A percentile compares a stretch with the other conserved stretches of the same genome.
Conservation (phyloP, 75 land plant genomes). For the Cryptomeria japonica region DNA sequence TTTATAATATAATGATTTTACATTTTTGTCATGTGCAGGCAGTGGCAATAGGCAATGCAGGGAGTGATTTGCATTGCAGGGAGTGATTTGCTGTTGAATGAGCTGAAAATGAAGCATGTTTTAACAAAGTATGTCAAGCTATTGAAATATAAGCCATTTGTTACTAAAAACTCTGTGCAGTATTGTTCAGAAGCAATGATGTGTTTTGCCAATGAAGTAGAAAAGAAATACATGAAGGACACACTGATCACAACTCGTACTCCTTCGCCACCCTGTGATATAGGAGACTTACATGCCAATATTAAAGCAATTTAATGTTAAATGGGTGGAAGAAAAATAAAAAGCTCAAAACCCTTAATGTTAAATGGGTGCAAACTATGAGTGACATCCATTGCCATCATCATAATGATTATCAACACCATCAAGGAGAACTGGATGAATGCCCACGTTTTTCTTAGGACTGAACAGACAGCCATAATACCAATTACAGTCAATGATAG, state of each 20-base stretch:
- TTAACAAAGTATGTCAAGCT: constrained; percentile 30
- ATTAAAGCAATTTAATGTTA: too few relatives aligned
- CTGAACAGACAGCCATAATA: constrained; percentile 1
- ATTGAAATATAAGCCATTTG: constrained; percentile 23
- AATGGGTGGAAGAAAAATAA: too few relatives aligned
- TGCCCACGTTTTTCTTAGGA: background rate
- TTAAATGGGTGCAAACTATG: too few relatives aligned
- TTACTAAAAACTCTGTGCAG: constrained; percentile 1
- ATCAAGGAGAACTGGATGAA: background rate
- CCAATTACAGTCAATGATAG: background rate
- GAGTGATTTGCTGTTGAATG: constrained; percentile 16
- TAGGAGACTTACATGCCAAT: too few relatives aligned
- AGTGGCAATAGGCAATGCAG: constrained; percentile 27
- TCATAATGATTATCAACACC: background rate
- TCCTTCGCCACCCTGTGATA: too few relatives aligned
- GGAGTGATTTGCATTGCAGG: too few relatives aligned
- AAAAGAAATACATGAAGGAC: constrained; percentile 16
- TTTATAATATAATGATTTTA: too few relatives aligned
- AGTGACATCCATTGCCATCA: background rate
- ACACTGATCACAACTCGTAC: too few relatives aligned
- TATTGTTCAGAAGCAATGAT: constrained; percentile 15
- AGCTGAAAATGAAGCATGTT: constrained; percentile 24
- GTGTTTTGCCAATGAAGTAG: background rate
- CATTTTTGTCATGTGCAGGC: constrained; percentile 11
- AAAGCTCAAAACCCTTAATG: too few relatives aligned